Evolutionary conservation across 352 stramenopile species (phyloP).

Genomic region (Phytopythium sindhum): DNA sequence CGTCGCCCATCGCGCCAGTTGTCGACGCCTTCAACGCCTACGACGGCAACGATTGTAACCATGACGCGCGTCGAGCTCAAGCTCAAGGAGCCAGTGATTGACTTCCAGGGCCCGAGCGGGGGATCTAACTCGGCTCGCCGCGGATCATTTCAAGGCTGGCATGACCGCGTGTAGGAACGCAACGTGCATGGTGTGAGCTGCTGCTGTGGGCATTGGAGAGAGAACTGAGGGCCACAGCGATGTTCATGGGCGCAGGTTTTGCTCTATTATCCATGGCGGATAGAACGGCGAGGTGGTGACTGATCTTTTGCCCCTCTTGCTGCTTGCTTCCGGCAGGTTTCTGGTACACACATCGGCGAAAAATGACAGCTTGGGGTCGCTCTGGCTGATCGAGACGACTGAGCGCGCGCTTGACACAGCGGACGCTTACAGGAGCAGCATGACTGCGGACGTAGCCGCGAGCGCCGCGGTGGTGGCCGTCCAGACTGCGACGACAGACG

Average conservation of each 20-base stretch:
- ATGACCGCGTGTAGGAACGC: background rate
- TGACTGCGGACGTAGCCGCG: background rate
- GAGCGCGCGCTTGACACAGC: background rate
- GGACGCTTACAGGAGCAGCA: background rate
- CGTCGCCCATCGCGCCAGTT: background rate
- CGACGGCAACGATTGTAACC: slow-evolving; percentile 15
- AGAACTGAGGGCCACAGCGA: too few relatives aligned
- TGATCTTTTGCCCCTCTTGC: background rate
- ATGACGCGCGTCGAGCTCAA: slow-evolving; percentile 55
- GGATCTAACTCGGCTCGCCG: slow-evolving; percentile 13
- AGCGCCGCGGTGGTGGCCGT: background rate
- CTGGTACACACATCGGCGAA: background rate
- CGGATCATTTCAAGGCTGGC: slow-evolving; percentile 15
- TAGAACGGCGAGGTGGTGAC: background rate
- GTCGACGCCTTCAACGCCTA: background rate
- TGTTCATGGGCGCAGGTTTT: background rate
- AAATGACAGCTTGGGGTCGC: background rate
- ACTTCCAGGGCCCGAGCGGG: slow-evolving; percentile 19
- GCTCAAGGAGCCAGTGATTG: slow-evolving; percentile 50
- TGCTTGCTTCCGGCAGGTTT: background rate
- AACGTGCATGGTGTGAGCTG: background rate
- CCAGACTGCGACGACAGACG: background rate
- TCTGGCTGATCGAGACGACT: background rate
- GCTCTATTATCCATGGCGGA: slow-evolving; percentile 4
- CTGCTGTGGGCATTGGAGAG: too few relatives aligned